These are phyloP conservation scores for Termitomyces bulborhizus DNA, from an alignment of 768 basidiomycete species.

Conservation along the genomic window DNA sequence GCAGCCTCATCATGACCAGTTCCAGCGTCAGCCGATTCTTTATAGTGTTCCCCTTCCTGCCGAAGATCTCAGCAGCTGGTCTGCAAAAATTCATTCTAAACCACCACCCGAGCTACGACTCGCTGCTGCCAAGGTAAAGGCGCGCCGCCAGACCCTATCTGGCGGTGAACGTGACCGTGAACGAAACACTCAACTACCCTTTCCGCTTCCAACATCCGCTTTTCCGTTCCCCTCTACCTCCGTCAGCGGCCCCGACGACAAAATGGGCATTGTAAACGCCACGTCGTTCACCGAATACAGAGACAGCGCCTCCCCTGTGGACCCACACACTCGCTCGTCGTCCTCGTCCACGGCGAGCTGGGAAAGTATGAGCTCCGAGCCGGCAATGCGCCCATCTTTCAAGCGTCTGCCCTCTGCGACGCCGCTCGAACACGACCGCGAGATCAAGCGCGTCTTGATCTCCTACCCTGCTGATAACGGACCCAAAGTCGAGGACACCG, in stretches of 20 bases:
- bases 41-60: background rate
- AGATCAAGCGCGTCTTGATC: background rate
- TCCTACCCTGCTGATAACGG: background rate
- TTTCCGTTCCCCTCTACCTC: background rate
- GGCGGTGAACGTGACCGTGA: background rate
- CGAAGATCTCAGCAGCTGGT: conserved; percentile 1
- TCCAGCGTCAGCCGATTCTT: background rate
- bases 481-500: background rate
- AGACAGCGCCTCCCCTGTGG: background rate
- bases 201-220: background rate
- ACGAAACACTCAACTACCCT: background rate
- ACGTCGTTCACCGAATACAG: background rate
- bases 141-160: background rate
- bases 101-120: background rate
- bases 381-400: background rate
- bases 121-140: background rate
- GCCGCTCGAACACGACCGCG: background rate
- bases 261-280: background rate
- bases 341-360: background rate
- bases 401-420: conserved; percentile 2
- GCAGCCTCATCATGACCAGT: background rate
- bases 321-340: background rate
- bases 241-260: background rate
- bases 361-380: background rate
- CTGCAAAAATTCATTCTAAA: background rate